Percentiles rank a stretch among this genome's conserved stretches.
These are phyloP conservation scores for Metschnikowia colocasiae DNA, from an alignment of 805 yeast genomes.

Conservation along the genomic window DNA sequence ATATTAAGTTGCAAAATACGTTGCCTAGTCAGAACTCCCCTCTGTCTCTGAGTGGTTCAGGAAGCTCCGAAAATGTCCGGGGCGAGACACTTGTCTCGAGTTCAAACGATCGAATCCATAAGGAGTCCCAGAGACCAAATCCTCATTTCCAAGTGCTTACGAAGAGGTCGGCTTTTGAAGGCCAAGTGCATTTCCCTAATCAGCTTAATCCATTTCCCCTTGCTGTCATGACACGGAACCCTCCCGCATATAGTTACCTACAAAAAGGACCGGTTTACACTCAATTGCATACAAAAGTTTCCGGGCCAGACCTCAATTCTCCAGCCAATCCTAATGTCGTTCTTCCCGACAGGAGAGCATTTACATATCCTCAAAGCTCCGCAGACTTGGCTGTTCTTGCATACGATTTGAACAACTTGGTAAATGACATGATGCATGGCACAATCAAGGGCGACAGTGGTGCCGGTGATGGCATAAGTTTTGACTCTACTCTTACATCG, in stretches of 20 bases:
- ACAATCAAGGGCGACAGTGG: background rate
- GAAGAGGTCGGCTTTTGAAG: background rate
- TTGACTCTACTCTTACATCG: background rate
- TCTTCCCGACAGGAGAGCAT: background rate
- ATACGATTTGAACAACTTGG: conserved; percentile 38
- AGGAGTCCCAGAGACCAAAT: background rate
- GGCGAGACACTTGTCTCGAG: background rate
- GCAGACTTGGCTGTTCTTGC: conserved; percentile 30
- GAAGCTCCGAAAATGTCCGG: background rate
- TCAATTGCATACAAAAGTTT: background rate
- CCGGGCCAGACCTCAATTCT: background rate
- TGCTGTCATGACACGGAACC: background rate
- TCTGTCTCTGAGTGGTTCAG: conserved; percentile 1
- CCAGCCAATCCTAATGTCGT: background rate
- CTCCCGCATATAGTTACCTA: background rate
- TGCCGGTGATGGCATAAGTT: background rate
- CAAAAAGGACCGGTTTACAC: background rate
- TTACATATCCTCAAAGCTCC: background rate
- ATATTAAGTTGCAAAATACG: background rate
- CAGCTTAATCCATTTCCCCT: background rate
- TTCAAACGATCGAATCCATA: background rate
- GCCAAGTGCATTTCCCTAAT: background rate
- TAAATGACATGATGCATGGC: conserved; percentile 32
- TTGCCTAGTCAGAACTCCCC: background rate
- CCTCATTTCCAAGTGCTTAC: background rate